A percentile compares a stretch with the other conserved stretches of the same genome.
Conservation (phyloP, 306 rosid genomes). For the Cucurbita argyrosperma region DNA sequence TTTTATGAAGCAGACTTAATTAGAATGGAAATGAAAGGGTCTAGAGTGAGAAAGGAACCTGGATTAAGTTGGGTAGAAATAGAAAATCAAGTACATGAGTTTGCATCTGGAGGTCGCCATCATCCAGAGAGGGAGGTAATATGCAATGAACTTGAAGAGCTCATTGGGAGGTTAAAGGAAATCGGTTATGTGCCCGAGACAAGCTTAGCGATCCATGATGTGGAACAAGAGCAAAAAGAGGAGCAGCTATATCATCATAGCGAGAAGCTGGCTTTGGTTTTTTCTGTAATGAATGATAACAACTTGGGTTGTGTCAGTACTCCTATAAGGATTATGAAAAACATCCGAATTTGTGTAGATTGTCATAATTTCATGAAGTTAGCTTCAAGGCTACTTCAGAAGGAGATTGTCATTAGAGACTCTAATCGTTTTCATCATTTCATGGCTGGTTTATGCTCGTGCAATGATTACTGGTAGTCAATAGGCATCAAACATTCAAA, state of each 20-base stretch:
- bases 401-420: conserved; percentile 76
- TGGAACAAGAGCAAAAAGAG: conserved; percentile 72
- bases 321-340: conserved; percentile 63
- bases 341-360: conserved; percentile 79
- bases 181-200: conserved; percentile 74
- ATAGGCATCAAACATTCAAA: not conserved
- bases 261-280: conserved; percentile 77
- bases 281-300: conserved; percentile 47
- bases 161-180: conserved; percentile 52
- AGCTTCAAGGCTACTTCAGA: conserved; percentile 40
- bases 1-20: conserved; percentile 43
- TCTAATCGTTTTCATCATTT: conserved; percentile 83
- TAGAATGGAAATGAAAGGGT: conserved; percentile 64
- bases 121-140: conserved; percentile 41
- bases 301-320: conserved; percentile 17
- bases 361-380: conserved; percentile 87
- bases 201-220: conserved; percentile 44
- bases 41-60: conserved; percentile 66
- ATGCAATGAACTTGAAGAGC: conserved; percentile 33
- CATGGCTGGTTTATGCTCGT: conserved; percentile 55
- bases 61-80: conserved; percentile 81
- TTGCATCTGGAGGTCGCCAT: conserved; percentile 54
- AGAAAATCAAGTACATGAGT: conserved; percentile 63
- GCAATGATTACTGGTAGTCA: conserved; percentile 64
- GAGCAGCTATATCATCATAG: conserved; percentile 68